Evolutionary conservation across 352 stramenopile species (phyloP).

Genomic region (Peronospora belbahrii): DNA sequence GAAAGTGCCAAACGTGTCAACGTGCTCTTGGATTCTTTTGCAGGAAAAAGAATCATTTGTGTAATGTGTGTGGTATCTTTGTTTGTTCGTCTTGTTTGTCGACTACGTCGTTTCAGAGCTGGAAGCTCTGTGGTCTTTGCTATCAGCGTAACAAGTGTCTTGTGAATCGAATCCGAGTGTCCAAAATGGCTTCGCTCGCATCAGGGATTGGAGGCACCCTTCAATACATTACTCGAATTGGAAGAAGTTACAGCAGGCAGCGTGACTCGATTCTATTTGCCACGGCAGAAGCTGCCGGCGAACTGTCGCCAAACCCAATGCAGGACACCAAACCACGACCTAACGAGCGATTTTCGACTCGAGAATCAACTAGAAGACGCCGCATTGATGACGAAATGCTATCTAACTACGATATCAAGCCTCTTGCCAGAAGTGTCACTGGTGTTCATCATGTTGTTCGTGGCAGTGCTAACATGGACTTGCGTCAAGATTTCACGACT

Average conservation of each 20-base stretch:
- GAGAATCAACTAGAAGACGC: conserved; percentile 12
- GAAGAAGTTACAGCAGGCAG: conserved; percentile 30
- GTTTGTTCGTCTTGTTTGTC: conserved; percentile 54
- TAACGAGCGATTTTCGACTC: conserved; percentile 7
- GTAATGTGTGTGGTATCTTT: conserved; percentile 54
- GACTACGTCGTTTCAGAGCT: conserved; percentile 52
- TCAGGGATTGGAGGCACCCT: conserved; percentile 27
- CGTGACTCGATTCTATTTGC: conserved; percentile 36
- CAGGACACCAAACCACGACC: conserved; percentile 26
- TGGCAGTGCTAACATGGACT: conserved; percentile 8
- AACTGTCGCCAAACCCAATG: conserved; percentile 21
- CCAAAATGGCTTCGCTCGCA: conserved; percentile 39
- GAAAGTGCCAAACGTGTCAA: conserved; percentile 60
- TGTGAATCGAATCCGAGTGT: conserved; percentile 45
- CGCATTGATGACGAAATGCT: conserved; percentile 26
- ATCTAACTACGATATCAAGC: conserved; percentile 26
- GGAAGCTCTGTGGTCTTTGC: conserved; percentile 53
- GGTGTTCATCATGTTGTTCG: conserved; percentile 19
- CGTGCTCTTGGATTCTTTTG: conserved; percentile 50
- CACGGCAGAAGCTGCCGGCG: conserved; percentile 23
- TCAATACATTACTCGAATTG: conserved; percentile 30
- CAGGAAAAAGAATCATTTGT: conserved; percentile 54
- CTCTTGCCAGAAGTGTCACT: conserved; percentile 27
- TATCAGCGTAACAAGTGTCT: conserved; percentile 57
- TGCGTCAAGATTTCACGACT: conserved; percentile 13